Evolutionary conservation across 2,329 filamentous ascomycete genomes (phyloP), one percentile per base, ranked within the genome.

Genomic region (Knufia petricola): DNA sequence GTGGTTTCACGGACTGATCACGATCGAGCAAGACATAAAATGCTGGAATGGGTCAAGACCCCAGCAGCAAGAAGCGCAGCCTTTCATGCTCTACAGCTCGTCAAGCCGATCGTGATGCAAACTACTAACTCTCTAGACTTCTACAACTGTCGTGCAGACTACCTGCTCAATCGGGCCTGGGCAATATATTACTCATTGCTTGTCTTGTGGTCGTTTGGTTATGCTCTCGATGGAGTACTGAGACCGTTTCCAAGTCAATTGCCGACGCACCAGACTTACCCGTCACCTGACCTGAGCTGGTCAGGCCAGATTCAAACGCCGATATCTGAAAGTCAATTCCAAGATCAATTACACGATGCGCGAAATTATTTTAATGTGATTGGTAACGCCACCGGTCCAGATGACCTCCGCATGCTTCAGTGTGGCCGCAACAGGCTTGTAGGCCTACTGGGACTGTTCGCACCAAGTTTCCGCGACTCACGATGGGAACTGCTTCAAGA

Each of bases 121-220:
- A 50, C 52, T 36, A 53, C 48, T 2, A 50, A 79, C 41, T 59
- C 59, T 32, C 40, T 45, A 52, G 67, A 54, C 20, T 61, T 65
- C 42, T 63, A 68, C 43, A 83, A 81, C 15, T 87, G 89, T 0
- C 79, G 87, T n/a, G 85, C 95, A 58, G 92, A 98, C 59, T 85
- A 88, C 46, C 74, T 95, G 1, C 76, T 96, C 51, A 95, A 96
- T 60, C 77, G 92, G 13, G 87, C 90, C 0, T 98, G 92, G 90
- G 88, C 95, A 10, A 72, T 96, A 45, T 98, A 95, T 66, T 94
- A 95, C 62, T 86, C 92, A 1, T 81, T 83, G 0, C 74, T 98
- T 13, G 87, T 95, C 17, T 85, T 96, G 1, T 98, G 90, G 90
- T 87, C 81, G 51, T 98, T 96, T 60, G 90, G 89, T 2, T 95